These are phyloP conservation scores for Alisma plantagoaquatica DNA, from an alignment of 106 monocot species.

Conservation along the genomic window DNA sequence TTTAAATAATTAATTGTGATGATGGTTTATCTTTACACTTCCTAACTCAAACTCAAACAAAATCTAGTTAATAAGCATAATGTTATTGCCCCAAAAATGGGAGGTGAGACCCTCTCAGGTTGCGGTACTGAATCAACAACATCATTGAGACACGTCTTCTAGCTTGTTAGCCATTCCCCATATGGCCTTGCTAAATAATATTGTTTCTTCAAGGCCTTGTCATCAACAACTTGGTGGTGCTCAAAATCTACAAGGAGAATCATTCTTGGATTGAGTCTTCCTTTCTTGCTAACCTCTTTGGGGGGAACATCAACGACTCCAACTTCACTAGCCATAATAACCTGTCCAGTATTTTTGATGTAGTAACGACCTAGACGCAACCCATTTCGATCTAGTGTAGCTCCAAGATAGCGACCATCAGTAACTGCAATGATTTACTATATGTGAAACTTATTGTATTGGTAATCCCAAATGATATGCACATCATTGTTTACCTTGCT, in stretches of 20 bases:
- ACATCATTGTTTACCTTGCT: too few species aligned
- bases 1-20: too few species aligned
- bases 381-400: conserved; percentile 91
- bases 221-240: conserved; percentile 82
- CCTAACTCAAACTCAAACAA: too few species aligned
- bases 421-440: conserved; percentile 42
- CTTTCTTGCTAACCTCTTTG: conserved; percentile 69
- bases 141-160: conserved; percentile 65
- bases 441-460: background rate
- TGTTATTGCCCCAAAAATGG: conserved; percentile 35
- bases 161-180: conserved; percentile 77
- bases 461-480: too few species aligned
- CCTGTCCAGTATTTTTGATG: conserved; percentile 67
- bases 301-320: conserved; percentile 87
- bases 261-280: conserved; percentile 94
- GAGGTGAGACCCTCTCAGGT: conserved; percentile 36
- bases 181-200: conserved; percentile 77
- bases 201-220: conserved; percentile 72
- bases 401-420: conserved; percentile 97
- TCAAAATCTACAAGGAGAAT: conserved; percentile 93
- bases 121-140: conserved; percentile 61
- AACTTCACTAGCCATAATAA: conserved; percentile 96
- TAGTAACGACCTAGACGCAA: conserved; percentile 87
- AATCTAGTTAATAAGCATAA: too few species aligned
- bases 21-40: too few species aligned